Conservation (phyloP, 345 rosid genomes). For the Leavenworthia alabamica region DNA sequence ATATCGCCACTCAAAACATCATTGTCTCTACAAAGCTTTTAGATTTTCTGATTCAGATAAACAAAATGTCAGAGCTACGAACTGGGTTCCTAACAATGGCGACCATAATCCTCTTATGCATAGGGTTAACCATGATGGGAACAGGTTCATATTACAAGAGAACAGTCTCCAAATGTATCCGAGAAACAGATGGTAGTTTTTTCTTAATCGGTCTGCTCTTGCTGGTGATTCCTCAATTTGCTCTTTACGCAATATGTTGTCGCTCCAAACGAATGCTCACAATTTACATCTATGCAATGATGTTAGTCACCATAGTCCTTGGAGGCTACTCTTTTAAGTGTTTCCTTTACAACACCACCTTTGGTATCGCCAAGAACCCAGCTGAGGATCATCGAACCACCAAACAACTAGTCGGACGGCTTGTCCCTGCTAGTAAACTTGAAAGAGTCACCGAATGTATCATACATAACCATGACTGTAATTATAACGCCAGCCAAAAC, state of each 20-base stretch:
- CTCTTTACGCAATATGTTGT: constrained; percentile 21
- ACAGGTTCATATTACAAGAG: constrained; percentile 11
- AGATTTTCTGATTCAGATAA: no score
- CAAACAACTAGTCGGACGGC: constrained; percentile 15
- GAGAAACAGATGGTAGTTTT: constrained; percentile 11
- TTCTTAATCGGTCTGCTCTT: constrained; percentile 7
- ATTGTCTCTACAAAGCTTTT: neutral
- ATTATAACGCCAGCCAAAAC: constrained; percentile 24
- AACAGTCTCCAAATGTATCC: constrained; percentile 4
- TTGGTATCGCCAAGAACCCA: constrained; percentile 25
- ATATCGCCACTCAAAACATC: neutral
- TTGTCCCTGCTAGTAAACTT: constrained; percentile 13
- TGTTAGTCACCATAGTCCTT: neutral
- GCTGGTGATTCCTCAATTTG: constrained; percentile 21
- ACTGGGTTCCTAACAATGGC: constrained; percentile 9
- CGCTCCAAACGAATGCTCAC: constrained; percentile 17
- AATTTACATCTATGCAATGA: constrained; percentile 17
- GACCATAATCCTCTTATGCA: neutral
- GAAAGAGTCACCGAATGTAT: neutral
- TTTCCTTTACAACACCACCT: constrained; percentile 11
- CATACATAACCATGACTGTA: constrained; percentile 22
- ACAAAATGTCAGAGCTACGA: constrained; percentile 7
- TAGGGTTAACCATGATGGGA: constrained; percentile 14
- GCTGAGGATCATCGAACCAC: constrained; percentile 10
- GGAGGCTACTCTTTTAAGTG: constrained; percentile 23